phyloP scores from a whole-genome alignment of 352 stramenopile genomes.

The Globisporangium nodosum region DNA sequence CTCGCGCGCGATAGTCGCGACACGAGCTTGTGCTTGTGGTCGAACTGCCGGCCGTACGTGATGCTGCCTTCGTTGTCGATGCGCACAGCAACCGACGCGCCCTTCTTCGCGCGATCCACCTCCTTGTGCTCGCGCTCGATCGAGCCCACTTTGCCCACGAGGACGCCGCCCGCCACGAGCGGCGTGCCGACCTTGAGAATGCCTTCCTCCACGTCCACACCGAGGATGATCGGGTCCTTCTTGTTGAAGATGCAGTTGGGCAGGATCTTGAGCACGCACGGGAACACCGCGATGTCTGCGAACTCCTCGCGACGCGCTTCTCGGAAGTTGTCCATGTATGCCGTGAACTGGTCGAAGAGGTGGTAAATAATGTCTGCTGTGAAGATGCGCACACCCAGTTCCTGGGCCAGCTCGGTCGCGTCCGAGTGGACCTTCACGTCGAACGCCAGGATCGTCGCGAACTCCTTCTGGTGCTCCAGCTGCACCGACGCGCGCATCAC shows the following conservation, averaged over 20 bases:
- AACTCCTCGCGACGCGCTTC: conserved; percentile 90
- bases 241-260: conserved; percentile 99
- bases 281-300: conserved; percentile 91
- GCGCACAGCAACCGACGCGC: conserved; percentile 92
- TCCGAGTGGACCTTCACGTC: conserved; percentile 97
- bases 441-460: conserved; percentile 97
- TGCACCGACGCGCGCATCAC: conserved; percentile 98
- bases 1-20: conserved; percentile 86
- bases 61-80: conserved; percentile 96
- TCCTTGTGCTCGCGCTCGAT: conserved; percentile 97
- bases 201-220: conserved; percentile 95
- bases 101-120: conserved; percentile 93
- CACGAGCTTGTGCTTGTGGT: conserved; percentile 88
- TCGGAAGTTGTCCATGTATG: conserved; percentile 96
- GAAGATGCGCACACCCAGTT: conserved; percentile 97
- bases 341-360: conserved; percentile 98
- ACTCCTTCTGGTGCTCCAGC: conserved; percentile 97
- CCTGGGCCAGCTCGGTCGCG: conserved; percentile 84
- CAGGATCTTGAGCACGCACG: conserved; percentile 96
- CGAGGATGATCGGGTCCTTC: conserved; percentile 99
- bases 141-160: conserved; percentile 94
- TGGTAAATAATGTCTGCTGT: conserved; percentile 99
- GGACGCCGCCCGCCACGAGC: conserved; percentile 77
- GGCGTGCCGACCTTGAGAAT: conserved; percentile 98
- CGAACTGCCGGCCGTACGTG: conserved; percentile 97